Conservation (phyloP, 129 eudicot genomes). For the Mikania micrantha region DNA sequence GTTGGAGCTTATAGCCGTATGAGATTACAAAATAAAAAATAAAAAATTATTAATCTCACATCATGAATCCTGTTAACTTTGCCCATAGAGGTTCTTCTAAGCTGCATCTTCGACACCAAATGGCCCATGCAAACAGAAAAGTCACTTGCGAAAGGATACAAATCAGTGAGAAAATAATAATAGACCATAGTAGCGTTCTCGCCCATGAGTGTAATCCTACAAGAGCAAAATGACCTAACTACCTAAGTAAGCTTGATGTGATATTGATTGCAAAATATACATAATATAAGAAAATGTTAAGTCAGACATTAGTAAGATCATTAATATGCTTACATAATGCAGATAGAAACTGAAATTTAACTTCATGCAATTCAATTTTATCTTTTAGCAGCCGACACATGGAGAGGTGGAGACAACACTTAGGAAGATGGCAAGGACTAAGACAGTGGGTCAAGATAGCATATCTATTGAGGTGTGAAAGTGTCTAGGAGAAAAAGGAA, state of each 20-base stretch:
- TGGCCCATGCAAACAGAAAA: constrained; percentile 53
- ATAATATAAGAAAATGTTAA: not conserved
- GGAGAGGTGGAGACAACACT: too few species aligned
- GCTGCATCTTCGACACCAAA: constrained; percentile 46
- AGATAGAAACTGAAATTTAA: not conserved
- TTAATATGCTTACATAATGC: constrained; percentile 7
- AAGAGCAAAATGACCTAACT: constrained; percentile 8
- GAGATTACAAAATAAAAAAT: not conserved
- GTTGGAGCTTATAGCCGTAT: not conserved
- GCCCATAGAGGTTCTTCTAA: constrained; percentile 59
- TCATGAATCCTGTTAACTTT: constrained; percentile 78
- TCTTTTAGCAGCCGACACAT: not conserved
- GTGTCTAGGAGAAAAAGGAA: too few species aligned
- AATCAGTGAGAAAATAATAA: constrained; percentile 49
- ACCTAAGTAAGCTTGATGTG: constrained; percentile 17
- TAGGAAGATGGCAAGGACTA: too few species aligned
- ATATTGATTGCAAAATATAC: not conserved
- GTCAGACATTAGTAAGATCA: not conserved
- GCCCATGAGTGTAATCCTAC: constrained; percentile 60
- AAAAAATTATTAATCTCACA: constrained; percentile 46
- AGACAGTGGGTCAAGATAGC: too few species aligned
- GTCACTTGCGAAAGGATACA: constrained; percentile 47
- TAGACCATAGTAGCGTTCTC: constrained; percentile 49
- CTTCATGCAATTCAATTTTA: not conserved
- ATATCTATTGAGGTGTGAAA: too few species aligned